Conservation (phyloP, 495 filamentous ascomycete species). For the Daldinia decipiens region DNA sequence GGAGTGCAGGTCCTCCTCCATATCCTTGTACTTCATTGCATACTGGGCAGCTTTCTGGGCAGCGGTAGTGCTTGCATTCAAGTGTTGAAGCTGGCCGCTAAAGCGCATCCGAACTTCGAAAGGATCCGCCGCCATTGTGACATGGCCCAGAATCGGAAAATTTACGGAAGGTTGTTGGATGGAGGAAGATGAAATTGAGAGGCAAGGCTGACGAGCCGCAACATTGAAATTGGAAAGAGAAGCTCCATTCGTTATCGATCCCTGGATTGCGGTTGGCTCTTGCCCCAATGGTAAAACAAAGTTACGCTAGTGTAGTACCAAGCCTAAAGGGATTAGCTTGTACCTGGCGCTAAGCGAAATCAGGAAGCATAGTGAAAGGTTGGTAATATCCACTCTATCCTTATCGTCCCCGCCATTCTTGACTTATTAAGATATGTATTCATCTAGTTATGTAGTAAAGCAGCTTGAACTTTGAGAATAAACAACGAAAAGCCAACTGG, state of each 20-base stretch:
- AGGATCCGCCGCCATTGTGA: slow-evolving; percentile 82
- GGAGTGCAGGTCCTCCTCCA: slow-evolving; percentile 95
- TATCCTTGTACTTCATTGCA: slow-evolving; percentile 89
- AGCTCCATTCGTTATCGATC: background rate
- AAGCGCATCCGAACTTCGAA: slow-evolving; percentile 99
- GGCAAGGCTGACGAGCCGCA: slow-evolving; percentile 9
- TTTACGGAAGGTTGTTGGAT: background rate
- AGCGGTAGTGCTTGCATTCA: slow-evolving; percentile 88
- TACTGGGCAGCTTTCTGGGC: slow-evolving; percentile 93
- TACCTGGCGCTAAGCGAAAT: background rate
- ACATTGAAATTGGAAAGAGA: slow-evolving; percentile 12
- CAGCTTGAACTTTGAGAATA: too few relatives aligned
- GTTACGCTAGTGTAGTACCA: background rate
- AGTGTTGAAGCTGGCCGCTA: slow-evolving; percentile 82
- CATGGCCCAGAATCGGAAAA: background rate
- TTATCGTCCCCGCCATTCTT: too few relatives aligned
- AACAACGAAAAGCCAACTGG: too few relatives aligned
- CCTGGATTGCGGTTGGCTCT: background rate
- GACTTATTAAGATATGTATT: too few relatives aligned
- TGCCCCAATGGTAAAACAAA: background rate
- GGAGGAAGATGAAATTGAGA: background rate
- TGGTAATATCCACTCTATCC: too few relatives aligned
- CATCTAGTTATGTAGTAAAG: too few relatives aligned
- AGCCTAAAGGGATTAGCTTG: background rate
- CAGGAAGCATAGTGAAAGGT: background rate